Evolutionary conservation across 139 green algal species (phyloP).

Genomic region (Closterium sp.): DNA sequence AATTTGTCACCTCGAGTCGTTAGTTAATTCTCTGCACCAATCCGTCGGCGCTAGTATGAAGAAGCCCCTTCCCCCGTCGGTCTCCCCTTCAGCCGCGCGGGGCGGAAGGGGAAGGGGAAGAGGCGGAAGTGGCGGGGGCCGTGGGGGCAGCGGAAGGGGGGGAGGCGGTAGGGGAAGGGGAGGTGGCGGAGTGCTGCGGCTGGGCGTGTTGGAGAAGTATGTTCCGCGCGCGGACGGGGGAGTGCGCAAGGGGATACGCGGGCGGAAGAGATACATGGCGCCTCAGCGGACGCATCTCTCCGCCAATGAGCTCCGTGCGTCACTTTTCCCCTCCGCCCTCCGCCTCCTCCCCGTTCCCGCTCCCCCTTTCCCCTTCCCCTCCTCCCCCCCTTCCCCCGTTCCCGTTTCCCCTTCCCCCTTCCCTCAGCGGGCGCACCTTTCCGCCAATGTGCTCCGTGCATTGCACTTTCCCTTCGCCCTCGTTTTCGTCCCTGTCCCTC

Average conservation of each 20-base stretch:
- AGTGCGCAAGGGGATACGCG: not conserved
- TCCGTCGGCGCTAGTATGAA: not conserved
- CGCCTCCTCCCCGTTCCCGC: not conserved
- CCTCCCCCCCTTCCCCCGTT: not conserved
- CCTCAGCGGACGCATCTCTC: not conserved
- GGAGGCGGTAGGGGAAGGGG: not conserved
- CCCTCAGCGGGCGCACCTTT: too few species aligned
- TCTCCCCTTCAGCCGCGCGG: not conserved
- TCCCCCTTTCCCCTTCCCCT: not conserved
- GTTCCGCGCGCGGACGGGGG: not conserved
- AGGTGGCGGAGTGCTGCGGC: not conserved
- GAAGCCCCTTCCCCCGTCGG: not conserved
- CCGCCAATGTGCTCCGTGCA: too few species aligned
- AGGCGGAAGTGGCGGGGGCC: not conserved
- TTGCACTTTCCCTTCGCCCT: not conserved
- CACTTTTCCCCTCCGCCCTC: not conserved
- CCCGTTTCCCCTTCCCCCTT: not conserved
- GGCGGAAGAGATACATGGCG: not conserved
- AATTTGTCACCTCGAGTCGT: too few species aligned
- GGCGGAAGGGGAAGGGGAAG: not conserved
- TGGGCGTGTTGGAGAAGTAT: not conserved
- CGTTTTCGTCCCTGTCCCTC: constrained; percentile 12
- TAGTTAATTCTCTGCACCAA: too few species aligned
- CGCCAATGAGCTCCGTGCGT: constrained; percentile 3
- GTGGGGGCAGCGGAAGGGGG: not conserved